phyloP scores from a whole-genome alignment of 371 early-diverging fungal genomes.

The Circinella minor region DNA sequence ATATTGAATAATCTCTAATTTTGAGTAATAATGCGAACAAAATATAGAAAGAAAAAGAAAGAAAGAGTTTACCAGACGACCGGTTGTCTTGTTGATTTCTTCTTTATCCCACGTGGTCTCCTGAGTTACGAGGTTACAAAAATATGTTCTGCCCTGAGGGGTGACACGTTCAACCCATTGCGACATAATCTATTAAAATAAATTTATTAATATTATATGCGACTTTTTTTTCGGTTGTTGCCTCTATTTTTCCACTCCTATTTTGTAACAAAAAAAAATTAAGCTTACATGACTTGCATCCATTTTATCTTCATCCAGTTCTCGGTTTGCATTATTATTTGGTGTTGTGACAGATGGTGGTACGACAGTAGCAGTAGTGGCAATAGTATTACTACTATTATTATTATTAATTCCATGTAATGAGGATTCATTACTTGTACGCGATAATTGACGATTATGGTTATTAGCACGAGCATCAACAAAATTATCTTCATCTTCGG shows the following conservation, averaged over 20 bases:
- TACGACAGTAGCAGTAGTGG: neutral
- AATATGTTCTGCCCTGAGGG: conserved; percentile 73
- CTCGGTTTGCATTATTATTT: neutral
- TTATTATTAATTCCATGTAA: neutral
- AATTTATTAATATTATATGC: no score
- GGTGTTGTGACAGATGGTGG: neutral
- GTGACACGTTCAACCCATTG: conserved; percentile 66
- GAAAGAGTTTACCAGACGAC: conserved; percentile 32
- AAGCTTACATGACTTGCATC: conserved; percentile 16
- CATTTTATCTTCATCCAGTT: neutral
- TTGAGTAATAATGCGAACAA: no score
- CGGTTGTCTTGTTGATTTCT: conserved; percentile 47
- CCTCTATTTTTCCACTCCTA: no score
- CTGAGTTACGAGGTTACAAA: conserved; percentile 81
- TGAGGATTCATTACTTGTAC: neutral
- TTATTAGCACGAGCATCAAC: conserved; percentile 3
- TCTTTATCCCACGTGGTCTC: conserved; percentile 72
- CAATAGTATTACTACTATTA: neutral
- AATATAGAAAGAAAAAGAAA: no score
- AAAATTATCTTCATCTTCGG: conserved; percentile 15
- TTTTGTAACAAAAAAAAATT: neutral
- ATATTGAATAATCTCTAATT: neutral
- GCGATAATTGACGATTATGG: neutral
- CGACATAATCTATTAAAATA: conserved; percentile 36
- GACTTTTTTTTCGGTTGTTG: no score